Percentiles rank a stretch among this genome's conserved stretches.
phyloP scores from a whole-genome alignment of 805 yeast genomes.

The Hanseniaspora hatyaiensis region DNA sequence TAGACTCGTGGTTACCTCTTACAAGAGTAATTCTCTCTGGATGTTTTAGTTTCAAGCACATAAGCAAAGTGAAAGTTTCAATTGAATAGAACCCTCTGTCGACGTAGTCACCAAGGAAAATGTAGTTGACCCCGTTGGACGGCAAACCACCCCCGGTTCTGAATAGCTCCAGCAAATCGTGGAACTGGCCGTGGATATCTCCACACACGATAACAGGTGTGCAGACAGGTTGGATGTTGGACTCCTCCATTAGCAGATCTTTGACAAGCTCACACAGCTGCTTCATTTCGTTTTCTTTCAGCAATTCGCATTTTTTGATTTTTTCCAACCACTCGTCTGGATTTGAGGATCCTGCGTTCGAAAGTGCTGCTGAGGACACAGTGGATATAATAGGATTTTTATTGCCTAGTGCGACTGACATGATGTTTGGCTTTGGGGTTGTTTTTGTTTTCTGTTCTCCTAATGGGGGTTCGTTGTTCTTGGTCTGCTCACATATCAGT shows the following conservation, averaged over 20 bases:
- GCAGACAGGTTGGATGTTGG: slow-evolving; percentile 86
- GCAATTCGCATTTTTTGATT: slow-evolving; percentile 75
- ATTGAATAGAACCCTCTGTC: slow-evolving; percentile 94
- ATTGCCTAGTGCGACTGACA: slow-evolving; percentile 10
- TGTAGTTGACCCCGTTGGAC: slow-evolving; percentile 54
- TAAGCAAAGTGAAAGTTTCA: slow-evolving; percentile 84
- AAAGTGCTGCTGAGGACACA: slow-evolving; percentile 4
- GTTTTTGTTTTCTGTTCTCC: background rate
- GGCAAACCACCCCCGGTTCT: slow-evolving; percentile 90
- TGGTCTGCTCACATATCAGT: no score
- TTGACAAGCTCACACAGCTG: slow-evolving; percentile 91
- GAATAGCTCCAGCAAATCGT: slow-evolving; percentile 81
- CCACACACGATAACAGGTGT: slow-evolving; percentile 94
- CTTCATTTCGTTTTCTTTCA: slow-evolving; percentile 90
- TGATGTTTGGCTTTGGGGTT: background rate
- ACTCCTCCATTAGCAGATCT: slow-evolving; percentile 89
- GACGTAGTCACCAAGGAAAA: slow-evolving; percentile 90
- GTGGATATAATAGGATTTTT: slow-evolving; percentile 1
- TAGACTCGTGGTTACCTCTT: slow-evolving; percentile 93
- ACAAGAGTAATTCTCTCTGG: slow-evolving; percentile 81
- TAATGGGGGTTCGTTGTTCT: background rate
- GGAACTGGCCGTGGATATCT: slow-evolving; percentile 97
- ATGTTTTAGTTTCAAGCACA: slow-evolving; percentile 84
- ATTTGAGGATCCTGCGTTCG: slow-evolving; percentile 33
- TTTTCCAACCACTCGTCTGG: slow-evolving; percentile 96